Evolutionary conservation across 2,329 filamentous ascomycete species (phyloP).

Genomic region (Huntiella moniliformis): DNA sequence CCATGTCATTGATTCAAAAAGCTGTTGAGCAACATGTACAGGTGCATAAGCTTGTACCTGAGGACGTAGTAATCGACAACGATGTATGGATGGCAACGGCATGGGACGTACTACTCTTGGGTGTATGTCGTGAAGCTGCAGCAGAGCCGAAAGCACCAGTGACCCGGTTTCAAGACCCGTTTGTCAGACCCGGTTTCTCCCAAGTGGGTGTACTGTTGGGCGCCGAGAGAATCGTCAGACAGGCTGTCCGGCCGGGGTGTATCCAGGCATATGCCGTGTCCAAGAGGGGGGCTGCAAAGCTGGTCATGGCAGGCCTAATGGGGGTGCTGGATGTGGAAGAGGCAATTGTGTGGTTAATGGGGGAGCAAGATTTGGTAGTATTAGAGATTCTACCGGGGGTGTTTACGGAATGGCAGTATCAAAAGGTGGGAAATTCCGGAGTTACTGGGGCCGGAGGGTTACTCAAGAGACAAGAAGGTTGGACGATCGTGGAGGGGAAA

Average conservation of each 20-base stretch:
- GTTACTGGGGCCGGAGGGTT: conserved; percentile 8
- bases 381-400: conserved; percentile 16
- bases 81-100: conserved; percentile 15
- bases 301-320: conserved; percentile 14
- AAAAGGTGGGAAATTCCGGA: conserved; percentile 10
- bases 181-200: conserved; percentile 3
- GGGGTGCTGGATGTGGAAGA: conserved; percentile 16
- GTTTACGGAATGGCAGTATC: conserved; percentile 17
- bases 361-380: conserved; percentile 13
- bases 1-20: too few relatives aligned
- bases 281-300: conserved; percentile 16
- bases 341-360: conserved; percentile 15
- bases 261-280: conserved; percentile 17
- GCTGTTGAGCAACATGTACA: too few relatives aligned
- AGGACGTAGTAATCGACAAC: not conserved
- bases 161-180: not conserved
- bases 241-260: conserved; percentile 14
- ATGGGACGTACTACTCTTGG: conserved; percentile 15
- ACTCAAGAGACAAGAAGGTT: conserved; percentile 11
- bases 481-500: not conserved
- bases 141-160: too few relatives aligned
- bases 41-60: not conserved
- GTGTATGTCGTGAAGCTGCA: conserved; percentile 15
- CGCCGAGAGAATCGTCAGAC: conserved; percentile 15
- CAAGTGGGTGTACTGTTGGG: conserved; percentile 9